Evolutionary conservation across 768 basidiomycete species (phyloP), one percentile per base, ranked within the genome.

Genomic region (Tricholoma sp.): DNA sequence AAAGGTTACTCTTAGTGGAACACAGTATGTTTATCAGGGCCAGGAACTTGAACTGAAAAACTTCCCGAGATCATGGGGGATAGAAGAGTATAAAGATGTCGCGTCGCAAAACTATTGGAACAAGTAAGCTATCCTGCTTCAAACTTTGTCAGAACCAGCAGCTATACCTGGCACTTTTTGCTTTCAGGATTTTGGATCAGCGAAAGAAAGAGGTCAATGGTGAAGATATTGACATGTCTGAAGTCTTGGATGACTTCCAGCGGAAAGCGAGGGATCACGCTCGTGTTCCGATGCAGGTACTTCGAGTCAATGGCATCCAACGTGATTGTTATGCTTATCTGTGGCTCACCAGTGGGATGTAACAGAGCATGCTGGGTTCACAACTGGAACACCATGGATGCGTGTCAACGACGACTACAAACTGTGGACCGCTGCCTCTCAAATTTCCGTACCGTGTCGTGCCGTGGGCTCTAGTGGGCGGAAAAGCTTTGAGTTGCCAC

Each of bases 11-110:
- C 82, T 85, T 37, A 72, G 76, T 6, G 88, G 89, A 6, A 88
- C 88, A n/a, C 69, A 84, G 57, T 91, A 84, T 66, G 73, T 91
- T 9, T 91, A 84, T 65, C 86, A 91, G 70, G 89, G 88, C 6
- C 76, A 90, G 66, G 90, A 91, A 64, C 76, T 91, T 0, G 88
- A 82, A 0, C 70, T 86, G 67, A 80, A 76, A 66, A 86, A 86
- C 55, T 81, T 85, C 59, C 83, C 85, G 15, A 64, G 74, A 49
- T 63, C 69, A 12, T 91, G 88, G 88, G 80, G 80, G 0, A 74
- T 88, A 20, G 84, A 88, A 55, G 85, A 88, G 62, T 91, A 89
- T 68, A 84, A 84, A 63, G 89, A 89, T 53, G 77, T 86, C 39
- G 83, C 83, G 33, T 74, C 82, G 4, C 74, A 77, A 59, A 86